Conservation (phyloP, 306 rosid species). For the Trichosanthes cucumerina region DNA sequence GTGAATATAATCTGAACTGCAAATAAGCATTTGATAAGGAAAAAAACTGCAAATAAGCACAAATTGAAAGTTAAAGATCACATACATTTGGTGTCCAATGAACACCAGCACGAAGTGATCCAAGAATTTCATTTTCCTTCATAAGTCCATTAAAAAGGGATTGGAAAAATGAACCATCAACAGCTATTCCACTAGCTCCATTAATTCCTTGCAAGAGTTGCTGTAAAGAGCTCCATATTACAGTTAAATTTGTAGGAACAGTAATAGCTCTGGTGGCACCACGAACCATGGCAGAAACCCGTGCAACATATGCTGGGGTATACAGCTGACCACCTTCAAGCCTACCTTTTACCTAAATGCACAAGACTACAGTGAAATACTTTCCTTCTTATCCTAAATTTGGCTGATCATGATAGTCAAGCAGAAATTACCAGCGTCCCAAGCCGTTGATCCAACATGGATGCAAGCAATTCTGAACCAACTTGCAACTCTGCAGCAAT, state of each 20-base stretch:
- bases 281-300: constrained; percentile 85
- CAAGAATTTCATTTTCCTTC: constrained; percentile 72
- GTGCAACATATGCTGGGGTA: constrained; percentile 94
- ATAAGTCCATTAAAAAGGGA: constrained; percentile 73
- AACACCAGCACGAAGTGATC: constrained; percentile 90
- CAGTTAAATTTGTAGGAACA: constrained; percentile 68
- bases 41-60: background rate
- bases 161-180: constrained; percentile 83
- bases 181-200: constrained; percentile 73
- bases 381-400: constrained; percentile 11
- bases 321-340: constrained; percentile 97
- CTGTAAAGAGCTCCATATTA: constrained; percentile 73
- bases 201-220: constrained; percentile 77
- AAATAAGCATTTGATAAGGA: background rate
- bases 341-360: constrained; percentile 80
- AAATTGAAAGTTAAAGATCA: background rate
- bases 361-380: constrained; percentile 9
- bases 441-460: constrained; percentile 77
- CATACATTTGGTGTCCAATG: constrained; percentile 98
- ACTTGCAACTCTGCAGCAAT: constrained; percentile 77
- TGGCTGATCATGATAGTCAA: background rate
- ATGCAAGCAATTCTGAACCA: constrained; percentile 66
- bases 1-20: background rate
- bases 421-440: constrained; percentile 53
- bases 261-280: constrained; percentile 81